Evolutionary conservation across 108 stramenopile genomes (phyloP), one percentile per base, ranked within the genome.

Genomic region (Skeletonema tropicum): DNA sequence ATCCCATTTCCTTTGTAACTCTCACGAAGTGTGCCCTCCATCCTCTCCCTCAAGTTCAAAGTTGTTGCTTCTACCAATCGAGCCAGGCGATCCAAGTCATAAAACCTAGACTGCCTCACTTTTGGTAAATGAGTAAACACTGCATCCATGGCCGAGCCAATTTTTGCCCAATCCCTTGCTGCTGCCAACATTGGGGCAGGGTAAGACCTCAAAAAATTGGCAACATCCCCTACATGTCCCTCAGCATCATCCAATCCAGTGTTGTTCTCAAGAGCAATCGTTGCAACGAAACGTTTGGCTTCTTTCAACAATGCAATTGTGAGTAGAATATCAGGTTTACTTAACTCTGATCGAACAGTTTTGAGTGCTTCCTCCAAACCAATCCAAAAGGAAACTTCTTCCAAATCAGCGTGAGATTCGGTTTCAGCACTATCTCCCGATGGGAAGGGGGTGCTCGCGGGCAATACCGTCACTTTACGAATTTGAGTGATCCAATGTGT

Each of bases 241-340:
- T 88, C 58, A 2, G 97, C 93, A 42, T 76, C 81, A 45, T 90
- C 91, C 60, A 98, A 67, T 5, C 94, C 94, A 13, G 95, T 96
- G 77, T 95, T 92, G 46, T 92, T 92, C 72, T 98, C 93, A 46
- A 98, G 75, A 14, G 95, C 94, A 29, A 94, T 86, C 0, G 95
- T 94, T n/a, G 96, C 94, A 2, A 97, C 86, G 70, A 97, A 96
- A 13, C 95, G 88, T 73, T 91, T 91, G 36, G 90, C 92, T 45
- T 89, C 88, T 64, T 96, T 92, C 42, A 98, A 79, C 59, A 98
- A 71, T 2, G 87, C 78, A 21, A 92, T 36, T 7, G 95, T 96
- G 0, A 91, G 67, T 36, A 73, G 60, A 8, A 91, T 89, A 6
- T 66, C 74, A 2, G 95, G 92, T 57, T 79, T 79, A 6, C 74